Conservation (phyloP, 2,329 filamentous ascomycete species). For the Bertia moriformis region DNA sequence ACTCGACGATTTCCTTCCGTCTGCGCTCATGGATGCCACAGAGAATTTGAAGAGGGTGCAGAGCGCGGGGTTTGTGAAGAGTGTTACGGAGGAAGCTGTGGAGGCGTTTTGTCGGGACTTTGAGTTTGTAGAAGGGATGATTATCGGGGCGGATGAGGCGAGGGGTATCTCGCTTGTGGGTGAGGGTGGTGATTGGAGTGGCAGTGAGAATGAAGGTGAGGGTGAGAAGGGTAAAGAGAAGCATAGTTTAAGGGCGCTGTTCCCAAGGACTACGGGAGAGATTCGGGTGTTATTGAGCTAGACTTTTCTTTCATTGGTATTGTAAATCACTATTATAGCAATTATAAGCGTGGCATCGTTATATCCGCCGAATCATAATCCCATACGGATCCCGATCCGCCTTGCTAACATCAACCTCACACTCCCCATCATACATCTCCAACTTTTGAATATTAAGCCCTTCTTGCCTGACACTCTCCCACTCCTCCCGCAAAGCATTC, state of each 20-base stretch:
- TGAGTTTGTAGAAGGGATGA: conserved; percentile 32
- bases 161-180: not conserved
- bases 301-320: too few relatives aligned
- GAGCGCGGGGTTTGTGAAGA: not conserved
- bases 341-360: too few relatives aligned
- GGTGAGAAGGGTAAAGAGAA: conserved; percentile 8
- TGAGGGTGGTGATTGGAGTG: not conserved
- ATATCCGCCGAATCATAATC: conserved; percentile 28
- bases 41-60: not conserved
- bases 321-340: too few relatives aligned
- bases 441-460: conserved; percentile 20
- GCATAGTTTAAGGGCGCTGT: conserved; percentile 25
- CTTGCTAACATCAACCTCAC: conserved; percentile 47
- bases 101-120: conserved; percentile 1
- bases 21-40: not conserved
- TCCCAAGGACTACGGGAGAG: conserved; percentile 44
- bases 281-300: conserved; percentile 35
- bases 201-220: conserved; percentile 10
- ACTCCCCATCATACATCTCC: conserved; percentile 16
- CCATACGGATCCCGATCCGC: conserved; percentile 57
- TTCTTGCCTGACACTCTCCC: conserved; percentile 25
- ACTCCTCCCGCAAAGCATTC: conserved; percentile 31
- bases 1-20: conserved; percentile 1
- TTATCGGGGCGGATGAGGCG: conserved; percentile 25
- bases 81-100: not conserved